Conservation (phyloP, 192 early-diverging fungal genomes). For the Umbelopsis ramanniana region DNA sequence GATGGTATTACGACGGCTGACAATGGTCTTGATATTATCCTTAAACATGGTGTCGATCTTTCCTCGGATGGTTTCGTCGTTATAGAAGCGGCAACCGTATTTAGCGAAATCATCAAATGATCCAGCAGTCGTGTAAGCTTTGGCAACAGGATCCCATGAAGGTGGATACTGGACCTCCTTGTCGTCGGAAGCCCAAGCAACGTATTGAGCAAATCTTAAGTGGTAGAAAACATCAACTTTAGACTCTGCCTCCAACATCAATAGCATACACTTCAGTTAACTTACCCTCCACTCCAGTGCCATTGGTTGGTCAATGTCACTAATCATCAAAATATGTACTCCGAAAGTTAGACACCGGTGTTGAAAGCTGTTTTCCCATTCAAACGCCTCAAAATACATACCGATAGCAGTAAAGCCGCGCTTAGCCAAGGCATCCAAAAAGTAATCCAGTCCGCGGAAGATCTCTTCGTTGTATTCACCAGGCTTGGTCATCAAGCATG, state of each 20-base stretch:
- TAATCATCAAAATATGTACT: neutral
- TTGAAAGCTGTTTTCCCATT: too few species aligned
- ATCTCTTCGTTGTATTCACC: conserved; percentile 60
- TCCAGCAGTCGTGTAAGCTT: conserved; percentile 26
- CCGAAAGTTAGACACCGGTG: too few species aligned
- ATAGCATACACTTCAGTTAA: neutral
- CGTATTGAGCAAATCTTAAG: conserved; percentile 55
- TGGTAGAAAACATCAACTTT: neutral
- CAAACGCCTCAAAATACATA: conserved; percentile 11
- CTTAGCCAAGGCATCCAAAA: conserved; percentile 58
- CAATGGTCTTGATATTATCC: conserved; percentile 48
- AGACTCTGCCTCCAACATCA: neutral
- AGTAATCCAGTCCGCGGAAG: conserved; percentile 67
- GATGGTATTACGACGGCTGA: conserved; percentile 50
- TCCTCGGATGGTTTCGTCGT: conserved; percentile 33
- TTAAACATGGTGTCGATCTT: conserved; percentile 48
- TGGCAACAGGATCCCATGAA: conserved; percentile 17
- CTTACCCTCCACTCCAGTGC: conserved; percentile 74
- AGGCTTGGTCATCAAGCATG: conserved; percentile 57
- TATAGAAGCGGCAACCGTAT: conserved; percentile 58
- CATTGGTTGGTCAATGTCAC: conserved; percentile 66
- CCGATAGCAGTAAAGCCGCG: conserved; percentile 60
- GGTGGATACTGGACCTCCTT: conserved; percentile 59
- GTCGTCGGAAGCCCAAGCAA: conserved; percentile 57
- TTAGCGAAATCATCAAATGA: conserved; percentile 48